A percentile compares a stretch with the other conserved stretches of the same genome.
These are phyloP conservation scores for Eimeria mitis DNA, from an alignment of 169 alveolate genomes.

Conservation along the genomic window DNA sequence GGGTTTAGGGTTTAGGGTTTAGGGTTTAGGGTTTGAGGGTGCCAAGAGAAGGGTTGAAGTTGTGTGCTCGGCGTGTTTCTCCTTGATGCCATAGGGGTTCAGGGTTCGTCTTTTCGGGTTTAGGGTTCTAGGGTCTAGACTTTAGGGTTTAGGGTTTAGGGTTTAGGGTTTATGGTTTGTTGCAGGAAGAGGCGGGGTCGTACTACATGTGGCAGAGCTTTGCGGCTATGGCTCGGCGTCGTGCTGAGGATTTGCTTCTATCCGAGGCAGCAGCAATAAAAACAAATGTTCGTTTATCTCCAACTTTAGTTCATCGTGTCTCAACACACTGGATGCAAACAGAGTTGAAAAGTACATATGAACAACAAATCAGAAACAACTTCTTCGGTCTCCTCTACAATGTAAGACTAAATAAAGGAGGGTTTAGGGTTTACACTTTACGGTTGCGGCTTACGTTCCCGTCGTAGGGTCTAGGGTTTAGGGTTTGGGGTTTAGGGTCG, in stretches of 20 bases:
- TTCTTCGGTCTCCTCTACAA: neutral
- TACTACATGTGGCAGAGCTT: slow-evolving; percentile 20
- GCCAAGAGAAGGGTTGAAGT: neutral
- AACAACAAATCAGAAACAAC: neutral
- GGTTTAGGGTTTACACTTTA: too few species aligned
- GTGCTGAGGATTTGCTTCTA: slow-evolving; percentile 1
- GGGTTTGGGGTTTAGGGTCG: too few species aligned
- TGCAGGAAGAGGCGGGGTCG: neutral
- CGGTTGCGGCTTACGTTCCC: too few species aligned
- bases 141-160: neutral
- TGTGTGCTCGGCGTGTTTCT: neutral
- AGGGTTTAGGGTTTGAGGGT: slow-evolving; percentile 1
- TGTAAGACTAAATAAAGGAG: neutral
- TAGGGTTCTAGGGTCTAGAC: neutral
- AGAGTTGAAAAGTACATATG: slow-evolving; percentile 3
- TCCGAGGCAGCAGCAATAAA: slow-evolving; percentile 2
- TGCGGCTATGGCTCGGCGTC: neutral
- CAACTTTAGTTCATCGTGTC: slow-evolving; percentile 1
- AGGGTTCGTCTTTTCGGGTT: neutral
- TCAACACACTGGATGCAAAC: slow-evolving; percentile 14
- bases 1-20: slow-evolving; percentile 27
- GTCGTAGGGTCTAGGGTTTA: neutral
- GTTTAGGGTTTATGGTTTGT: slow-evolving; percentile 7
- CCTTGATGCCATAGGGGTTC: too few species aligned
- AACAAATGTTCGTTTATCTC: neutral